phyloP scores from a whole-genome alignment of 169 alveolate species.

The Cardiosporidium cionae region DNA sequence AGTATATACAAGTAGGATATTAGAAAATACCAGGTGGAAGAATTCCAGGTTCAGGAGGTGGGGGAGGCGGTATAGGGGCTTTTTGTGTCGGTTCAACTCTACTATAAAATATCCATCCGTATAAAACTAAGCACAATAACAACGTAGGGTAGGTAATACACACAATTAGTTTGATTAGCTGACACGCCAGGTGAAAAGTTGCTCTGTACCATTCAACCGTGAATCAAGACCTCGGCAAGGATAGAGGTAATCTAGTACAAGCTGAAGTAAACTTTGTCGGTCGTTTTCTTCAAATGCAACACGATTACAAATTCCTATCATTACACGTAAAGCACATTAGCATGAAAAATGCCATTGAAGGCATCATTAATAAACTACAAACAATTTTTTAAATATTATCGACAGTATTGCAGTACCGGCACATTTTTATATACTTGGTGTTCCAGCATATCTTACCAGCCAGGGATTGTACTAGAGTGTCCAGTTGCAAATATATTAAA shows the following conservation, averaged over 20 bases:
- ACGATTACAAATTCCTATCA: conserved; percentile 2
- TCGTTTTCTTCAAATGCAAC: conserved; percentile 1
- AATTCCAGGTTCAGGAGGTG: neutral
- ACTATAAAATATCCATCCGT: neutral
- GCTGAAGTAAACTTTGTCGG: neutral
- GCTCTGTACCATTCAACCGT: conserved; percentile 21
- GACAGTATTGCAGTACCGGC: too few relatives aligned
- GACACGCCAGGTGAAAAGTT: neutral
- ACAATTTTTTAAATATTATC: too few relatives aligned
- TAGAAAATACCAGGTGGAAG: neutral
- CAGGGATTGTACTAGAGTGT: conserved; percentile 23
- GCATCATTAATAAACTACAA: neutral
- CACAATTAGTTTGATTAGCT: neutral
- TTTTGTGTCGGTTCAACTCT: neutral
- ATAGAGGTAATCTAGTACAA: conserved; percentile 20
- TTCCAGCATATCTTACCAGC: conserved; percentile 26
- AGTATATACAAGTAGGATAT: too few relatives aligned
- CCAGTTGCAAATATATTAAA: conserved; percentile 25
- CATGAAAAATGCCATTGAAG: neutral
- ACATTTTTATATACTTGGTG: too few relatives aligned
- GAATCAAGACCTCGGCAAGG: conserved; percentile 37
- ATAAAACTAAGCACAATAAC: too few relatives aligned
- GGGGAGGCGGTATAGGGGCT: neutral
- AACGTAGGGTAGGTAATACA: too few relatives aligned
- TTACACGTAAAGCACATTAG: too few relatives aligned